Percentiles rank a stretch among this genome's conserved stretches.
Conservation (phyloP, 2,329 filamentous ascomycete genomes). For the Aspergillus candidus region DNA sequence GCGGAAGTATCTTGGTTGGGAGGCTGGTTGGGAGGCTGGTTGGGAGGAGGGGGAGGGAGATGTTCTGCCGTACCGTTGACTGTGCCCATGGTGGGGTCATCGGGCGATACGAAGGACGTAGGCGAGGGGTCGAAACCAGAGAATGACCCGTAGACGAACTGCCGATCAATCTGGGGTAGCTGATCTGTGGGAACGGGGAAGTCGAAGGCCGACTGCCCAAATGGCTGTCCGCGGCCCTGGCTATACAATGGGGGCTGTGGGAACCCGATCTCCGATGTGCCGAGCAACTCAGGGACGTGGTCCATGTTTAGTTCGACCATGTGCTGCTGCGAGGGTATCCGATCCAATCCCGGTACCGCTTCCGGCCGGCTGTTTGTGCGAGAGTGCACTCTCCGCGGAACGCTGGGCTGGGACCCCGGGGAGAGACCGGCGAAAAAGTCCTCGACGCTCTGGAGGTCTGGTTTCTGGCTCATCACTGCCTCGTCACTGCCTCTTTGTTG, state of each 20-base stretch:
- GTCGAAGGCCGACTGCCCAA: constrained; percentile 31
- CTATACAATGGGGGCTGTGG: constrained; percentile 32
- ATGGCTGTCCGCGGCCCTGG: constrained; percentile 21
- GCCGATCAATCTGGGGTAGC: constrained; percentile 65
- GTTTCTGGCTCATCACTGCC: constrained; percentile 79
- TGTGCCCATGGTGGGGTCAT: constrained; percentile 22
- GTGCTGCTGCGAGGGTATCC: constrained; percentile 22
- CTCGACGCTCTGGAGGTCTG: constrained; percentile 86
- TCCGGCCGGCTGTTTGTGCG: constrained; percentile 25
- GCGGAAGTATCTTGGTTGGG: constrained; percentile 16
- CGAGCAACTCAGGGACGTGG: constrained; percentile 24
- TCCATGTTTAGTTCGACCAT: constrained; percentile 26
- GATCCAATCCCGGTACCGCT: constrained; percentile 18
- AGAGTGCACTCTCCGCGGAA: constrained; percentile 39
- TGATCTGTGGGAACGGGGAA: constrained; percentile 35
- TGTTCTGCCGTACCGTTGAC: constrained; percentile 20
- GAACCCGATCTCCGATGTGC: constrained; percentile 29
- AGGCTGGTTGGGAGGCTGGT: constrained; percentile 3
- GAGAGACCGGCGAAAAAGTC: constrained; percentile 84
- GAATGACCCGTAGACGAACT: constrained; percentile 71
- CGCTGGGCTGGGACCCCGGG: constrained; percentile 47
- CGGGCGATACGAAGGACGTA: constrained; percentile 24
- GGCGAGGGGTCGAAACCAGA: constrained; percentile 45
- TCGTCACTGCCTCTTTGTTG: constrained; percentile 77
- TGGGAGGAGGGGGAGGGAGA: neutral